Conservation (phyloP, 345 rosid genomes). For the Pugionium dolabratum region DNA sequence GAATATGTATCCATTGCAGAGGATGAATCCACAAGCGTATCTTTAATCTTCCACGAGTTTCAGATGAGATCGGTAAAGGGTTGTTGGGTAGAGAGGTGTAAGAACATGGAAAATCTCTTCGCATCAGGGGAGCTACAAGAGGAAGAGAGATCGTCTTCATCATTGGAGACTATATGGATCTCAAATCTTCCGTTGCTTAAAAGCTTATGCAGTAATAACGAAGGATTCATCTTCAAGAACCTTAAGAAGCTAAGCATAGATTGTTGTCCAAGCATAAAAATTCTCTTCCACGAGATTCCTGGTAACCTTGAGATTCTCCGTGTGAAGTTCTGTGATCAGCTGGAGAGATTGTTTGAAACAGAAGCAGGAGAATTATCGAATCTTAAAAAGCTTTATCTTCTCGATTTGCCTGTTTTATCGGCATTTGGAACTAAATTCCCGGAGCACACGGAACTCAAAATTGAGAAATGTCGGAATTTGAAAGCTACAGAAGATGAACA, state of each 20-base stretch:
- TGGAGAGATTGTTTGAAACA: slow-evolving; percentile 34
- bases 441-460: neutral
- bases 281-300: slow-evolving; percentile 33
- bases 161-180: slow-evolving; percentile 46
- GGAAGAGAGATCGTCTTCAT: slow-evolving; percentile 11
- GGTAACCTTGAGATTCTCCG: slow-evolving; percentile 29
- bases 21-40: slow-evolving; percentile 23
- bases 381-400: slow-evolving; percentile 40
- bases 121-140: slow-evolving; percentile 18
- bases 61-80: slow-evolving; percentile 41
- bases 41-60: slow-evolving; percentile 40
- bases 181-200: slow-evolving; percentile 47
- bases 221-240: slow-evolving; percentile 37
- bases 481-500: neutral
- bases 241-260: slow-evolving; percentile 50
- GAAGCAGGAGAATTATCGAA: slow-evolving; percentile 19
- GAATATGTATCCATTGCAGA: slow-evolving; percentile 43
- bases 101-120: slow-evolving; percentile 36
- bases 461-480: slow-evolving; percentile 28
- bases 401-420: slow-evolving; percentile 46
- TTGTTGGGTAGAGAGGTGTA: slow-evolving; percentile 54
- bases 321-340: slow-evolving; percentile 35
- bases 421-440: slow-evolving; percentile 22
- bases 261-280: slow-evolving; percentile 48
- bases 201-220: slow-evolving; percentile 24